Evolutionary conservation across 1,284 basidiomycete genomes (phyloP), one percentile per base, ranked within the genome.

Genomic region (Irpex sp.): DNA sequence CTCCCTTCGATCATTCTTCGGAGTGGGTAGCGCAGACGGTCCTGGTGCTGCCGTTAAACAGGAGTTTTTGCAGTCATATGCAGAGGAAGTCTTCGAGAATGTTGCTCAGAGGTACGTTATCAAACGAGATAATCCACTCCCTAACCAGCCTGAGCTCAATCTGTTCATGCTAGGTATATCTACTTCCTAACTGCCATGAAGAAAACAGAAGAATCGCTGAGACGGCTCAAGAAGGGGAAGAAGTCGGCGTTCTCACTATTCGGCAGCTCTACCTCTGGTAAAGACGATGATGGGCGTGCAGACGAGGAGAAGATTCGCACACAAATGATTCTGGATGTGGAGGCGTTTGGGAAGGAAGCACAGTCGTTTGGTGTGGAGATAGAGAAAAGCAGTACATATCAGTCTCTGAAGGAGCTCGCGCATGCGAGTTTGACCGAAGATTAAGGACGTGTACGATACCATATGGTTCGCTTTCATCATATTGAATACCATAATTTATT

Each of bases 291-390:
- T 61, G 84, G 82, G 2, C 82, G 82, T 48, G 73, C 72, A n/a
- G 93, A 93, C 65, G 91, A 94, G 70, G 92, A 89, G 70, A 85
- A 89, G 48, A 94, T 97, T 65, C 85, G 88, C 52, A 77, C 78
- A 54, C 96, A 98, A 77, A 95, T 97, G 89, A 83, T 89, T 59
- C 77, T 93, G 15, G 96, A 98, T 71, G 89, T 96, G 0, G 85
- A 91, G 59, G 89, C 89, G 13, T 89, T 97, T 67, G 91, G 87
- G 4, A 82, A 83, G 67, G 94, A 96, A 66, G 94, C 89, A 1
- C 76, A 82, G 63, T 77, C 80, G 8, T 74, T 97, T 31, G 91
- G 88, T 0, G 85, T 96, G 1, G 78, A 85, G n/a, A 74, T 90
- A 0, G 77, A 80, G 3, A 77, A 73, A 0, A 83, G 85, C 65